phyloP scores from a whole-genome alignment of 768 basidiomycete species.

The Leccinum disarticulatum region DNA sequence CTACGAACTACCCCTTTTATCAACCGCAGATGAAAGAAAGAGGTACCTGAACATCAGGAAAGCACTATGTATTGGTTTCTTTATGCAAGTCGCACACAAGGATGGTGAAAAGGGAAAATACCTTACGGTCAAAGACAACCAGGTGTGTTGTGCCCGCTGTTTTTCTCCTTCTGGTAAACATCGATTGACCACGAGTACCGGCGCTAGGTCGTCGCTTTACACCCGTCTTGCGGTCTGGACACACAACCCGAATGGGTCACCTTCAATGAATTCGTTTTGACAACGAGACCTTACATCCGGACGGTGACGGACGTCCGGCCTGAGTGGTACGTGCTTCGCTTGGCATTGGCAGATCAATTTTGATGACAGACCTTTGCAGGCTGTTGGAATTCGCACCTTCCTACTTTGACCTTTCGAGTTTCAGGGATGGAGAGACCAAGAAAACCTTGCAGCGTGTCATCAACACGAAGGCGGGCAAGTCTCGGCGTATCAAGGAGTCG shows the following conservation, averaged over 20 bases:
- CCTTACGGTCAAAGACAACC: conserved; percentile 92
- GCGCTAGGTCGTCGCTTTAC: conserved; percentile 33
- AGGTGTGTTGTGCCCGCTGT: conserved; percentile 44
- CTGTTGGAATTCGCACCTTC: conserved; percentile 57
- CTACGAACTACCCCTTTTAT: conserved; percentile 75
- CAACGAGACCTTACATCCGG: conserved; percentile 84
- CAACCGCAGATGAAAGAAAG: conserved; percentile 65
- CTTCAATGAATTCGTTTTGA: conserved; percentile 94
- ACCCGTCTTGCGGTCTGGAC: conserved; percentile 87
- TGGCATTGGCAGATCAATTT: not conserved
- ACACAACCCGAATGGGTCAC: conserved; percentile 89
- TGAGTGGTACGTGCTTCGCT: conserved; percentile 67
- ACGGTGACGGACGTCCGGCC: conserved; percentile 84
- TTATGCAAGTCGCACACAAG: conserved; percentile 97
- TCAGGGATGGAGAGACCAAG: conserved; percentile 74
- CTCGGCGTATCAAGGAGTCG: conserved; percentile 1
- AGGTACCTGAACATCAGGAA: conserved; percentile 75
- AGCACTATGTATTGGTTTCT: conserved; percentile 89
- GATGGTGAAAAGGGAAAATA: conserved; percentile 90
- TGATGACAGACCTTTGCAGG: conserved; percentile 37
- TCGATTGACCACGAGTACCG: not conserved
- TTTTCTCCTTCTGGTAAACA: not conserved
- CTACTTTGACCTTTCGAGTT: conserved; percentile 69
- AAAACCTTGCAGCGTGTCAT: conserved; percentile 54
- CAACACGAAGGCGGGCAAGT: conserved; percentile 53